Base-by-base conservation (phyloP, 352 stramenopile genomes). In the Pythium coloratum region DNA sequence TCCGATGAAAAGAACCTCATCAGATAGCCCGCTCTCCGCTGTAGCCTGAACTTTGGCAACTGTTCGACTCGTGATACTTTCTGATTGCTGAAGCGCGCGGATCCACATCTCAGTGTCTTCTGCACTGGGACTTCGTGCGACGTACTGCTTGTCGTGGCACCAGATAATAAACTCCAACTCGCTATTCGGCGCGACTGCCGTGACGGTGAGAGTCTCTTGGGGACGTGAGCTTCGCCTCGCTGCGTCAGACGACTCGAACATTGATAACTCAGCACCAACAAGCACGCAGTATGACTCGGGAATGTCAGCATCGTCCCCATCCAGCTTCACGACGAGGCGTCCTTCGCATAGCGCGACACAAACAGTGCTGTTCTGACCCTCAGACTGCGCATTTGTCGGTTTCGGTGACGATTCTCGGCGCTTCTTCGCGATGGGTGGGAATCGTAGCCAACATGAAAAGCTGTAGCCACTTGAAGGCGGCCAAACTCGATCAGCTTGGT, bases 401-500 rank as follows among this genome's bases (percentile, higher is more conserved):
- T 33, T n/a, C 51, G 55, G n/a, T 5, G n/a, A 20, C 1, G 57
- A 66, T 33, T 58, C 28, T 46, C 28, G 46, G 32, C 42, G 51
- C 36, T 53, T 67, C 44, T 55, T 69, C 12, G 66, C 44, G 8
- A 58, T 12, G 0, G 62, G 36, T 42, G 84, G 79, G 64, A 95
- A 88, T 13, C 76, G 70, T 1, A 92, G 53, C 86, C 86, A 95
- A 40, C 81, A 92, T 2, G 81, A 81, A 69, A 93, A 91, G 0
- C 82, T 90, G 54, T 93, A 95, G 12, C 84, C 86, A 34, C 80
- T 89, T 36, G 78, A 71, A 18, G 86, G 80, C 30, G 86, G 86
- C 86, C 86, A 95, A 10, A 78, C 38, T 33, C 79, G 79, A 64
- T 92, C 84, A 9, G 55, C 56, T 55, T 66, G 81, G 47, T 88